Conservation (phyloP, 1,139 yeast genomes). For the Lodderomyces metapsilosis region DNA sequence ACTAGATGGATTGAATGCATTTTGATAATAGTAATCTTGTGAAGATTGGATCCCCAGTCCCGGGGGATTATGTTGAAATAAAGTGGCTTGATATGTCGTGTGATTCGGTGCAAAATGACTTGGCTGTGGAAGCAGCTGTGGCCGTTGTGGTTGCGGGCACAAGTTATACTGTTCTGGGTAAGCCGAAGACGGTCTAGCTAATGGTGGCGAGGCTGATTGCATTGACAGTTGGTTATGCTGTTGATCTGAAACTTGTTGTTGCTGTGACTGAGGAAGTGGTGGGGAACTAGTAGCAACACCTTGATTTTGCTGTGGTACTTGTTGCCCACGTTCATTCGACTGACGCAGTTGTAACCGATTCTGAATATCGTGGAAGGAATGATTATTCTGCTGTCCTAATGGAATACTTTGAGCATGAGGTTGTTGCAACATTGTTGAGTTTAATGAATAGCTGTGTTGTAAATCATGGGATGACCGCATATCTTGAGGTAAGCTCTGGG, state of each 20-base stretch:
- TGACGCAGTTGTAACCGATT: conserved; percentile 2
- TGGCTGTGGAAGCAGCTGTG: conserved; percentile 3
- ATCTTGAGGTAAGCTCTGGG: neutral
- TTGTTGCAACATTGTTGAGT: neutral
- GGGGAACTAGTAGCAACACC: neutral
- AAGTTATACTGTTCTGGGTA: neutral
- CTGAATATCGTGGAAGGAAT: neutral
- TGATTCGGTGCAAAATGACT: conserved; percentile 6
- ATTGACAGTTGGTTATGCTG: neutral
- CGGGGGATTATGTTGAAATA: conserved; percentile 17
- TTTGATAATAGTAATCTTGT: neutral
- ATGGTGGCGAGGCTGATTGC: neutral
- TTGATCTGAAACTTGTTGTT: neutral
- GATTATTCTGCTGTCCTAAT: neutral
- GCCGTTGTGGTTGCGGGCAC: conserved; percentile 1
- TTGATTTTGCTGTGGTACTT: neutral
- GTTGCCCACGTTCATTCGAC: conserved; percentile 2
- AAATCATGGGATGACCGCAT: neutral
- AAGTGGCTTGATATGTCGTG: conserved; percentile 15
- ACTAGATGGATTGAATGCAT: neutral
- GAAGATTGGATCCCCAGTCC: conserved; percentile 4
- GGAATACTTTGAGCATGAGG: neutral
- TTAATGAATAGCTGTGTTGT: conserved; percentile 1
- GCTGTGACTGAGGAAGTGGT: neutral
- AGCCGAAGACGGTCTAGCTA: neutral